Percentiles rank a stretch among this genome's conserved stretches.
Evolutionary conservation across 1,284 basidiomycete genomes (phyloP).

Genomic region (Pseudozyma tsukubaensis): DNA sequence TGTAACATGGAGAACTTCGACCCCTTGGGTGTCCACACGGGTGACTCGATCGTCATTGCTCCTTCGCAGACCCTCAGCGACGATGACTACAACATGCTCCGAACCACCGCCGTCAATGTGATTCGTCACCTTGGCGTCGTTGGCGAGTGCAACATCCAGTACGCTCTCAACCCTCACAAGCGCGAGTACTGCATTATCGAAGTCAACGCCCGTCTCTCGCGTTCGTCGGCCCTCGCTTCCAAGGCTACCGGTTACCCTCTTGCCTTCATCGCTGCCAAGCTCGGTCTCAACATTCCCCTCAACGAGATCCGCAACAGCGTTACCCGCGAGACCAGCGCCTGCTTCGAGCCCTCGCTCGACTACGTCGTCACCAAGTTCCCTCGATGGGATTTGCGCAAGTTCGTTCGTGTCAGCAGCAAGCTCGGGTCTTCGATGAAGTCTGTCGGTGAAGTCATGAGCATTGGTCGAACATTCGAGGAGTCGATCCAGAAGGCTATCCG

Average conservation of each 20-base stretch:
- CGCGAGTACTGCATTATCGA: slow-evolving; percentile 99
- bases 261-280: slow-evolving; percentile 97
- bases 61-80: slow-evolving; percentile 88
- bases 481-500: slow-evolving; percentile 97
- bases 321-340: slow-evolving; percentile 93
- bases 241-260: slow-evolving; percentile 99
- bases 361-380: slow-evolving; percentile 99
- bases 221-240: slow-evolving; percentile 95
- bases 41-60: slow-evolving; percentile 98
- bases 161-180: slow-evolving; percentile 92
- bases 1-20: slow-evolving; percentile 99
- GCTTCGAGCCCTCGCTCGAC: slow-evolving; percentile 97
- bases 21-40: slow-evolving; percentile 96
- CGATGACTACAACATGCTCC: slow-evolving; percentile 98
- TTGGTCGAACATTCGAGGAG: slow-evolving; percentile 97
- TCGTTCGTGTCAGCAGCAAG: slow-evolving; percentile 72
- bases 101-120: slow-evolving; percentile 97
- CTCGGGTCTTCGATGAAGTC: slow-evolving; percentile 80
- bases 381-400: slow-evolving; percentile 98
- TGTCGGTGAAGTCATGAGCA: slow-evolving; percentile 99
- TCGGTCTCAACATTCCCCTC: slow-evolving; percentile 93
- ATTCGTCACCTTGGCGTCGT: slow-evolving; percentile 96
- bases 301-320: slow-evolving; percentile 98
- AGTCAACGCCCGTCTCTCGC: slow-evolving; percentile 98
- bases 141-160: slow-evolving; percentile 99